Conservation (phyloP, 1,139 yeast species). For the Scheffersomyces stambukii region DNA sequence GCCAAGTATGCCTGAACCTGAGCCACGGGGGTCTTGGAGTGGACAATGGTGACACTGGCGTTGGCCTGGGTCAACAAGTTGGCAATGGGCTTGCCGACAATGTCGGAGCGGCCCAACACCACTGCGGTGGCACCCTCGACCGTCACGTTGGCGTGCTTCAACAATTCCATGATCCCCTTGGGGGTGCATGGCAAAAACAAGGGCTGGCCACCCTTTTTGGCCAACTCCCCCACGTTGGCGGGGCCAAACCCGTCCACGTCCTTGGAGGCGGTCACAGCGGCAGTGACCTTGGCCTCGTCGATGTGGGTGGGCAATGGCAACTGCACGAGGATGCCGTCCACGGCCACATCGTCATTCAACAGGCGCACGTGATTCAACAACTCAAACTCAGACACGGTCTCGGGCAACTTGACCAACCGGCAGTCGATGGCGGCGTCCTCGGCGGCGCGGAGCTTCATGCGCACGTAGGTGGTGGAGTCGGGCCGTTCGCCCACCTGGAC, state of each 20-base stretch:
- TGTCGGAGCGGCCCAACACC: constrained; percentile 92
- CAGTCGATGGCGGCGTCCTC: constrained; percentile 76
- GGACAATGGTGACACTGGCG: constrained; percentile 83
- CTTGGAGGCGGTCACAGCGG: constrained; percentile 70
- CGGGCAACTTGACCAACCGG: constrained; percentile 64
- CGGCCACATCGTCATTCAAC: constrained; percentile 63
- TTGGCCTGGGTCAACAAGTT: constrained; percentile 72
- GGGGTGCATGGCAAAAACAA: constrained; percentile 94
- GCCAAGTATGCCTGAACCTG: constrained; percentile 58
- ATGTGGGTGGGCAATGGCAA: constrained; percentile 84
- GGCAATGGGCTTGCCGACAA: constrained; percentile 93
- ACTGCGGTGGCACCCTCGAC: constrained; percentile 84
- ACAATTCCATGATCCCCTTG: constrained; percentile 81
- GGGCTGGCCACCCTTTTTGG: constrained; percentile 86
- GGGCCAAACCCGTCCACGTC: constrained; percentile 98
- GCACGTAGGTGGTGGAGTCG: constrained; percentile 91
- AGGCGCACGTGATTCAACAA: constrained; percentile 55
- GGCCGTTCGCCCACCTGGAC: constrained; percentile 89
- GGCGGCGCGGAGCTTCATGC: constrained; percentile 93
- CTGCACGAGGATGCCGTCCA: constrained; percentile 90
- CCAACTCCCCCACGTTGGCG: constrained; percentile 83
- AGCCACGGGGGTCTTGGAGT: constrained; percentile 60
- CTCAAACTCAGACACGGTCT: constrained; percentile 51
- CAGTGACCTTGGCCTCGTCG: constrained; percentile 74
- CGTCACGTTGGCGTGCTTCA: constrained; percentile 57